Conservation (phyloP, 768 basidiomycete species). For the Kockovaella imperatae region DNA sequence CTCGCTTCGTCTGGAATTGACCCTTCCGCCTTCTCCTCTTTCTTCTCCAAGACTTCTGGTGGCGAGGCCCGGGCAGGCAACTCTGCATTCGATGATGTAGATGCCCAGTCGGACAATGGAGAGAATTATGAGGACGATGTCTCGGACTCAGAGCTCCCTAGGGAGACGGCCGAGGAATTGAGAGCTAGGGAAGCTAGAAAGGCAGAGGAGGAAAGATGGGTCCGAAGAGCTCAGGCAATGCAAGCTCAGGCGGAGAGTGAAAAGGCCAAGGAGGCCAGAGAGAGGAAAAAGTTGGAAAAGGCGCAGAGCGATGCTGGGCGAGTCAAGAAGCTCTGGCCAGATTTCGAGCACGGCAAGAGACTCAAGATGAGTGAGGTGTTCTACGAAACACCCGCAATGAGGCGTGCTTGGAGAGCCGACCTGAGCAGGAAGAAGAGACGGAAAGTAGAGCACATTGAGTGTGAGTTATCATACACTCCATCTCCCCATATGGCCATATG, state of each 20-base stretch:
- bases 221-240: background rate
- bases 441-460: conserved; percentile 13
- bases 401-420: background rate
- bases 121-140: conserved; percentile 1
- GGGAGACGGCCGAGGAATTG: background rate
- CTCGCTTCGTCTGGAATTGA: background rate
- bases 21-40: background rate
- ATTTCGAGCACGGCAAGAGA: conserved; percentile 23
- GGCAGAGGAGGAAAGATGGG: background rate
- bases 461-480: conserved; percentile 21
- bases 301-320: too few species aligned
- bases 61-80: too few species aligned
- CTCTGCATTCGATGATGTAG: background rate
- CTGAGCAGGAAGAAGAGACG: conserved; percentile 21
- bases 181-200: background rate
- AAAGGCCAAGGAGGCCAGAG: conserved; percentile 4
- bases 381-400: conserved; percentile 31
- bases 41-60: background rate
- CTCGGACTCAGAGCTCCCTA: background rate
- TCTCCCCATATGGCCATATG: too few species aligned
- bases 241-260: background rate
- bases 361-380: conserved; percentile 35
- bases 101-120: too few species aligned
- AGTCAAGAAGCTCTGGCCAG: conserved; percentile 33
- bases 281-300: conserved; percentile 11